Evolutionary conservation across 345 rosid genomes (phyloP).

Genomic region (Pugionium cornutum): DNA sequence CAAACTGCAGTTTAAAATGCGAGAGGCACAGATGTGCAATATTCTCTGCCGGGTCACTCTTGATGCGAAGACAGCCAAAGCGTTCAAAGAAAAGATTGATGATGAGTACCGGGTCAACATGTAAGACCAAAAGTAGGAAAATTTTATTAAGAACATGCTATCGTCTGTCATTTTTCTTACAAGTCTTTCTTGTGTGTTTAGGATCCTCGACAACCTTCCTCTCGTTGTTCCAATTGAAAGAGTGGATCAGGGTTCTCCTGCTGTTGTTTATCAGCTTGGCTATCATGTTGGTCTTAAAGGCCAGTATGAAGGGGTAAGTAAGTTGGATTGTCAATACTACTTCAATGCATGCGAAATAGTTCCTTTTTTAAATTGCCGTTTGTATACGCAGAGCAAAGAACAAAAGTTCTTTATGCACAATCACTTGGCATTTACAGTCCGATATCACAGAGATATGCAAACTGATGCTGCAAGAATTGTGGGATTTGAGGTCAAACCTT

Average conservation of each 20-base stretch:
- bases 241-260: conserved; percentile 67
- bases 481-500: conserved; percentile 96
- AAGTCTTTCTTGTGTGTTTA: conserved; percentile 40
- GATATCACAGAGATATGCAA: conserved; percentile 71
- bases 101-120: conserved; percentile 86
- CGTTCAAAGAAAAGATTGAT: conserved; percentile 71
- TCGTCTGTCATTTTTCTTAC: conserved; percentile 16
- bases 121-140: conserved; percentile 46
- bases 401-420: conserved; percentile 89
- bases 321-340: conserved; percentile 6
- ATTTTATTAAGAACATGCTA: not conserved
- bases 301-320: conserved; percentile 80
- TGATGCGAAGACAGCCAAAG: conserved; percentile 69
- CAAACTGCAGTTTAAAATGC: conserved; percentile 81
- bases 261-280: conserved; percentile 83
- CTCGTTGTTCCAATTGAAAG: conserved; percentile 84
- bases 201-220: conserved; percentile 99
- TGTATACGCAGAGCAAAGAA: conserved; percentile 73
- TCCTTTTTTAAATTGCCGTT: conserved; percentile 33
- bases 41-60: conserved; percentile 58
- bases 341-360: conserved; percentile 22
- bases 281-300: conserved; percentile 95
- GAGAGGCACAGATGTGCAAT: conserved; percentile 87
- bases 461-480: conserved; percentile 88
- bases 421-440: conserved; percentile 86